Conservation (phyloP, 208 protist genomes). For the Acanthamoeba triangularis region DNA sequence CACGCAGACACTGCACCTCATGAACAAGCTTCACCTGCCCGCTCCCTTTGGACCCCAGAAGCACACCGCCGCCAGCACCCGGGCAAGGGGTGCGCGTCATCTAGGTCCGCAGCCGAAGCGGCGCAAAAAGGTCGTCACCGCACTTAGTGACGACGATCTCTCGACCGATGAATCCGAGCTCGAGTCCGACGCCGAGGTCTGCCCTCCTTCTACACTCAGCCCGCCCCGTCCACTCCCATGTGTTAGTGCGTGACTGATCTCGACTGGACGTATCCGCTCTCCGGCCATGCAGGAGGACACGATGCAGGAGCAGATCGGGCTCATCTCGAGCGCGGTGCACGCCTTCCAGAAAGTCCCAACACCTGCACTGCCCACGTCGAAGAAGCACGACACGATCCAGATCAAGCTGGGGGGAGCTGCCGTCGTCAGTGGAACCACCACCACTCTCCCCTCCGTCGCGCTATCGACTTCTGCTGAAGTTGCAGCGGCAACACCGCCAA, state of each 20-base stretch:
- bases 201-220: neutral
- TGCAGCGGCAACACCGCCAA: neutral
- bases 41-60: conserved; percentile 21
- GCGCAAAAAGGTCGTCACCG: neutral
- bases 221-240: neutral
- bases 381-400: neutral
- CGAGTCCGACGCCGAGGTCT: neutral
- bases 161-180: conserved; percentile 18
- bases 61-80: neutral
- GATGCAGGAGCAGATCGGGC: neutral
- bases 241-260: neutral
- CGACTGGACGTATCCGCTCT: too few relatives aligned
- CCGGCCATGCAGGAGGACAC: neutral
- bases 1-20: conserved; percentile 59
- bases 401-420: neutral
- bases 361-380: neutral
- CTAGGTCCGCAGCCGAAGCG: neutral
- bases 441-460: neutral
- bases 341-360: neutral
- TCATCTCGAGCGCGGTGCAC: conserved; percentile 22
- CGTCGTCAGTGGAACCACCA: neutral
- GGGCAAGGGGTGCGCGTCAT: neutral
- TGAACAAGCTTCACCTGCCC: conserved; percentile 68
- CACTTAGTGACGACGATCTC: neutral
- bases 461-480: neutral